A percentile compares a stretch with the other conserved stretches of the same genome.
Conservation (phyloP, 1,284 basidiomycete genomes). For the Malassezia yamatoensis region DNA sequence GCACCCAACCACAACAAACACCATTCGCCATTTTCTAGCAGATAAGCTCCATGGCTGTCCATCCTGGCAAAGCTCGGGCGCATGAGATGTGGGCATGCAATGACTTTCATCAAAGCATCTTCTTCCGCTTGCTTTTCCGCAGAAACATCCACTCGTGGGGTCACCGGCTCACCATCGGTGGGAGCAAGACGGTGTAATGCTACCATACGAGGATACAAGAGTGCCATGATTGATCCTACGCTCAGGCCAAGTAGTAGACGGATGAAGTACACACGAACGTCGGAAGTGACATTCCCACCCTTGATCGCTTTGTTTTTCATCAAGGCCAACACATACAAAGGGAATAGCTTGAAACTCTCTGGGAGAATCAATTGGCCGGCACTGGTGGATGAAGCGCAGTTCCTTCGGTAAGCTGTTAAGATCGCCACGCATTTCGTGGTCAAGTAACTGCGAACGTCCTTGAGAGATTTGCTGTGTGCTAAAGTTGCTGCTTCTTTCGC, state of each 20-base stretch:
- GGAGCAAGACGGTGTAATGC: slow-evolving; percentile 77
- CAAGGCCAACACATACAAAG: slow-evolving; percentile 71
- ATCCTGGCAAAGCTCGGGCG: slow-evolving; percentile 75
- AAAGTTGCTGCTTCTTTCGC: slow-evolving; percentile 66
- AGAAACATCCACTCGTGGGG: slow-evolving; percentile 32
- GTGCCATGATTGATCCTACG: slow-evolving; percentile 62
- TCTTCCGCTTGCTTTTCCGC: slow-evolving; percentile 47
- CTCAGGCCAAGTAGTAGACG: slow-evolving; percentile 65
- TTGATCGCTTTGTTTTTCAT: slow-evolving; percentile 86
- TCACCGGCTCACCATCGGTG: slow-evolving; percentile 59
- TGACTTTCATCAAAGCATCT: slow-evolving; percentile 56
- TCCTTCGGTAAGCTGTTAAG: slow-evolving; percentile 74
- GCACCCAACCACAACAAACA: slow-evolving; percentile 84
- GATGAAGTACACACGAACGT: slow-evolving; percentile 78
- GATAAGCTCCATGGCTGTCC: slow-evolving; percentile 79
- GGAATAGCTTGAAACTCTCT: slow-evolving; percentile 80
- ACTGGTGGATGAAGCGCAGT: slow-evolving; percentile 75
- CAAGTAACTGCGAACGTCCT: slow-evolving; percentile 69
- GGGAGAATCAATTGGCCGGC: slow-evolving; percentile 83
- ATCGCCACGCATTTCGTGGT: slow-evolving; percentile 76
- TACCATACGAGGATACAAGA: slow-evolving; percentile 80
- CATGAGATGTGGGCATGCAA: slow-evolving; percentile 61
- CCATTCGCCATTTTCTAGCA: slow-evolving; percentile 85
- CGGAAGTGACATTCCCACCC: slow-evolving; percentile 74
- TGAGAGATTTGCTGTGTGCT: slow-evolving; percentile 60